Percentiles rank a stretch among this genome's conserved stretches.
Conservation (phyloP, 169 alveolate species). For the Pseudocohnilembus persalinus region DNA sequence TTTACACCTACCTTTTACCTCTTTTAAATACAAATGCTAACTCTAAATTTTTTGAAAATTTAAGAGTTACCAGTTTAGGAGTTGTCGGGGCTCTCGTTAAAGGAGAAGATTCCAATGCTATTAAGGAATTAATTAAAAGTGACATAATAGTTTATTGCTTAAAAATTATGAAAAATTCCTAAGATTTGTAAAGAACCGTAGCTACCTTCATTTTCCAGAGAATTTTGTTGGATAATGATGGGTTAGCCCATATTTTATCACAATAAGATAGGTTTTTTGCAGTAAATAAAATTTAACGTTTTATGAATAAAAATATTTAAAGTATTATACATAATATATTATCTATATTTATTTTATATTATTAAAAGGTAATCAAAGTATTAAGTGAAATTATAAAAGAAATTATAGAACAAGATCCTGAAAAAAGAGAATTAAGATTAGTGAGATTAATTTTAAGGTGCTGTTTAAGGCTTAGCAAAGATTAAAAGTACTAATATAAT, state of each 20-base stretch:
- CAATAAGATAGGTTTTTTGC: conserved; percentile 98
- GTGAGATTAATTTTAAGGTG: conserved; percentile 96
- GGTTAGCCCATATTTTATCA: conserved; percentile 95
- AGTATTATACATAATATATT: not conserved
- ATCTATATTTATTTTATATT: not conserved
- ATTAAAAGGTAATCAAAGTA: conserved; percentile 79
- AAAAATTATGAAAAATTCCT: conserved; percentile 99
- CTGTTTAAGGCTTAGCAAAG: conserved; percentile 96
- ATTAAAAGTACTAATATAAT: conserved; percentile 61
- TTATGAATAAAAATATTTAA: too few species aligned
- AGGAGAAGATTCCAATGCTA: conserved; percentile 98
- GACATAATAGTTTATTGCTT: conserved; percentile 98
- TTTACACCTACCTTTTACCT: conserved; percentile 97
- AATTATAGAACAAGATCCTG: conserved; percentile 43
- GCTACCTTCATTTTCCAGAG: conserved; percentile 99
- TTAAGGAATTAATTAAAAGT: conserved; percentile 92
- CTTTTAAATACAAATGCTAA: conserved; percentile 95
- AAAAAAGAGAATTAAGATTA: conserved; percentile 78
- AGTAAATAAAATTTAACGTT: conserved; percentile 80
- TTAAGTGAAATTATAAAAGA: conserved; percentile 93
- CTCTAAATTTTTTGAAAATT: conserved; percentile 96
- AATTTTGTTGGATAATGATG: conserved; percentile 96
- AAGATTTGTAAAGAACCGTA: conserved; percentile 96
- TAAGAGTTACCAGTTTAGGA: conserved; percentile 98
- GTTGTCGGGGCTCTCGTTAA: conserved; percentile 99